Percentiles rank a stretch among this genome's conserved stretches.
Evolutionary conservation across 208 protist genomes (phyloP).

Genomic region (Entamoeba histolytica): DNA sequence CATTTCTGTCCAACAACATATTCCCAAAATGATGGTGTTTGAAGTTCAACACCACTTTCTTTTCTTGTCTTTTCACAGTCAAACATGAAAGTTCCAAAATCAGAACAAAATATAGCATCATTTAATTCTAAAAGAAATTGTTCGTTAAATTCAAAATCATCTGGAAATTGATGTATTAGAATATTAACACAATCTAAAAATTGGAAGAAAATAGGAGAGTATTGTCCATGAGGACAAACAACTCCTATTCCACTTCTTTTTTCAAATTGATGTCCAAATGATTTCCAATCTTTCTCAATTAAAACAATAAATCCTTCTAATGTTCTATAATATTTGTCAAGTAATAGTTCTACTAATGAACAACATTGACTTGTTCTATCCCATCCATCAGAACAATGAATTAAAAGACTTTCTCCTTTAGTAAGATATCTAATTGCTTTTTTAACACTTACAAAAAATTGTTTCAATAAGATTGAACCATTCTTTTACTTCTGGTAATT

Average conservation of each 20-base stretch:
- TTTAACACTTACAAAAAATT: too few relatives aligned
- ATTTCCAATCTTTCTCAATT: slow-evolving; percentile 72
- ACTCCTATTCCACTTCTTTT: background rate
- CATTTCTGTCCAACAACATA: background rate
- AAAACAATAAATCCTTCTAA: slow-evolving; percentile 52
- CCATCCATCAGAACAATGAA: slow-evolving; percentile 67
- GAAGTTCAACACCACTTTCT: background rate
- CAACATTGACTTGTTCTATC: slow-evolving; percentile 65
- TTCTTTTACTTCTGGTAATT: too few relatives aligned
- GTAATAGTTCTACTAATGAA: slow-evolving; percentile 53
- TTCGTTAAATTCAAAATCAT: background rate
- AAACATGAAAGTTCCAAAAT: slow-evolving; percentile 31
- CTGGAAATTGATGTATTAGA: background rate
- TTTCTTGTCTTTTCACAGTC: slow-evolving; percentile 12
- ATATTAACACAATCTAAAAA: background rate
- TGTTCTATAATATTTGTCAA: slow-evolving; percentile 72
- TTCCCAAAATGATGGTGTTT: slow-evolving; percentile 1
- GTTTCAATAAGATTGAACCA: too few relatives aligned
- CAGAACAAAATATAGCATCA: background rate
- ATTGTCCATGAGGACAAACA: background rate
- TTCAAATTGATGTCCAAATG: slow-evolving; percentile 64
- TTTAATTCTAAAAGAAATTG: background rate
- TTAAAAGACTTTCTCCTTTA: slow-evolving; percentile 14
- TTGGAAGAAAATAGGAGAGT: background rate
- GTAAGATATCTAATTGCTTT: background rate